A percentile compares a stretch with the other conserved stretches of the same genome.
These are phyloP conservation scores for Hypoxylon sp. DNA, from an alignment of 2,329 filamentous ascomycete species.

Conservation along the genomic window DNA sequence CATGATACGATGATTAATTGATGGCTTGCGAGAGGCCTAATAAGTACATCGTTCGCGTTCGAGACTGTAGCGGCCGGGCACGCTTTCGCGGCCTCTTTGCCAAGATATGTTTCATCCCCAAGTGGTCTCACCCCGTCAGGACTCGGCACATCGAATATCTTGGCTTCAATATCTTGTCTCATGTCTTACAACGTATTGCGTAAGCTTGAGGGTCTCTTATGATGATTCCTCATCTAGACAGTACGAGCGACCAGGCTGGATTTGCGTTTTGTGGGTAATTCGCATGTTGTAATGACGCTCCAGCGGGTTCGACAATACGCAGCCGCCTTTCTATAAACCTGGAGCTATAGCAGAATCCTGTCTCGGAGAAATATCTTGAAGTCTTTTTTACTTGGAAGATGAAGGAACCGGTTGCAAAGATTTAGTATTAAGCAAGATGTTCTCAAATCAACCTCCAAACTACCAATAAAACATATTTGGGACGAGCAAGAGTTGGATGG, in stretches of 20 bases:
- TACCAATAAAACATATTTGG: neutral
- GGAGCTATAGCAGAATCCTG: neutral
- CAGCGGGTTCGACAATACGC: neutral
- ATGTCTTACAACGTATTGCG: slow-evolving; percentile 31
- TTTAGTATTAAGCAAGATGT: no score
- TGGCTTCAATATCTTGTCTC: slow-evolving; percentile 38
- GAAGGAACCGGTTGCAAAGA: neutral
- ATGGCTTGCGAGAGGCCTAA: neutral
- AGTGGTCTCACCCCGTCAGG: slow-evolving; percentile 17
- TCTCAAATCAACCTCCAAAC: neutral
- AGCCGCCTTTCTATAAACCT: neutral
- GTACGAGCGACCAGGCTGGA: neutral
- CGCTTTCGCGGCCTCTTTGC: slow-evolving; percentile 25
- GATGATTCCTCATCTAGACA: neutral
- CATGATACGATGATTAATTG: neutral
- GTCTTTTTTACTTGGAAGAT: neutral
- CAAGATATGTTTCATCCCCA: slow-evolving; percentile 41
- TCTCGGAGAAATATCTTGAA: no score
- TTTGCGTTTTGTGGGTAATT: neutral
- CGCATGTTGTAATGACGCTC: neutral
- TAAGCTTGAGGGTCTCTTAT: slow-evolving; percentile 13
- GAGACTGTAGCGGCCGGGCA: slow-evolving; percentile 12
- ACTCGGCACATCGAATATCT: slow-evolving; percentile 29
- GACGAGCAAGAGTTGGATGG: neutral
- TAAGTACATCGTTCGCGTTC: neutral